Evolutionary conservation across 83 land plant genomes (phyloP), one percentile per base, ranked within the genome.

Genomic region (Picea abies): DNA sequence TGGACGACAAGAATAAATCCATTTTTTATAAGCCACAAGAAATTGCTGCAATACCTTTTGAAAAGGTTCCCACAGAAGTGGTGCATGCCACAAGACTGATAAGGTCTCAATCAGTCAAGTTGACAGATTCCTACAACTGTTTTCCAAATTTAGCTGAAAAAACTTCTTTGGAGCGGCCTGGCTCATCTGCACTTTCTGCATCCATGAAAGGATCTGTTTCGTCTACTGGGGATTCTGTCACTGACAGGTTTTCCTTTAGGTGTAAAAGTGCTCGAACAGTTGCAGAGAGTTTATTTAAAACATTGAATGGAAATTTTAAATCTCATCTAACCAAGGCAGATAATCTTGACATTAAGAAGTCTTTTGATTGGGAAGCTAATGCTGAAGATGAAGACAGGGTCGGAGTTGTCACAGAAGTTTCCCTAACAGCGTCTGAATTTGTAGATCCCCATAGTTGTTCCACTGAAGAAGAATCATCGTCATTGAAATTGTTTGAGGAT

Each of bases 401-500:
- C 3, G 58, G 58, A 12, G 41, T 3, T 29, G 64, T 61, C 64
- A 58, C 80, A 10, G 64, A 78, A 61, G 63, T 60, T 78, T 78
- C 64, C 16, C 62, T 78, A 61, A 26, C 80, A 58, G 64, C 80
- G 3, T 60, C 80, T 14, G n/a, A 60, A 5, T 78, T 78, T 60
- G 19, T 56, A 61, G 29, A 78, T 19, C 39, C 80, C 19, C 64
- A 56, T 78, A 32, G 63, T 77, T 77, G 56, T 78, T 73, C 22
- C 4, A 78, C n/a, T 32, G 80, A 78, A 78, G 80, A 78, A 60
- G 63, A 58, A 25, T 78, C 63, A 25, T 60, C 62, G 64, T 78
- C 77, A 47, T 44, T 73, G 56, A 73, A 41, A 20, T 44, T 44
- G 14, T 44, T 73, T 10, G 58, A 78, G 20, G 41, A 60, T 16